Evolutionary conservation across 345 rosid genomes (phyloP), one percentile per base, ranked within the genome.

Genomic region (Orychophragmus violaceus): DNA sequence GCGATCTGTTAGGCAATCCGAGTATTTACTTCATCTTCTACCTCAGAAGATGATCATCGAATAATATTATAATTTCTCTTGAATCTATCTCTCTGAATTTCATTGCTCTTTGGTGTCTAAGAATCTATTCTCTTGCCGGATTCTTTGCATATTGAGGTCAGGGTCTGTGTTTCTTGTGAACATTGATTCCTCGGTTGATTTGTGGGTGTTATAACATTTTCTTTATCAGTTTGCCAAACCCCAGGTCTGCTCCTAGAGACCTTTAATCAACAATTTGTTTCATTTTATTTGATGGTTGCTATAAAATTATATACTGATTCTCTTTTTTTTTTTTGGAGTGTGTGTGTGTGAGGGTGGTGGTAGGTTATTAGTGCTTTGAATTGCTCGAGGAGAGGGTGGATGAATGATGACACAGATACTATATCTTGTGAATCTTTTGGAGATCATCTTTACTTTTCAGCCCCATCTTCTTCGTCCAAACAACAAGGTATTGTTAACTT

Each of bases 141-240:
- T n/a, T n/a, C n/a, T n/a, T n/a, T n/a, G n/a, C n/a, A n/a, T n/a
- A n/a, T n/a, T n/a, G n/a, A n/a, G n/a, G n/a, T n/a, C n/a, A n/a
- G n/a, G n/a, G n/a, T n/a, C n/a, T n/a, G n/a, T n/a, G n/a, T n/a
- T n/a, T n/a, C n/a, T n/a, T n/a, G n/a, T n/a, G n/a, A n/a, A n/a
- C n/a, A n/a, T n/a, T n/a, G n/a, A n/a, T n/a, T n/a, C n/a, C n/a
- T n/a, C n/a, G n/a, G n/a, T n/a, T n/a, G n/a, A n/a, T n/a, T n/a
- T n/a, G n/a, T n/a, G n/a, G n/a, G n/a, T n/a, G n/a, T n/a, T n/a
- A n/a, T n/a, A n/a, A n/a, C n/a, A n/a, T n/a, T n/a, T n/a, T n/a
- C n/a, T n/a, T n/a, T n/a, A n/a, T n/a, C n/a, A n/a, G 95, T 88
- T 94, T 46, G 96, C 96, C 24, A 90, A 88, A 66, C 97, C 96